These are phyloP conservation scores for Chrysoporthe deuterocubensis DNA, from an alignment of 2,329 filamentous ascomycete genomes.

Conservation along the genomic window DNA sequence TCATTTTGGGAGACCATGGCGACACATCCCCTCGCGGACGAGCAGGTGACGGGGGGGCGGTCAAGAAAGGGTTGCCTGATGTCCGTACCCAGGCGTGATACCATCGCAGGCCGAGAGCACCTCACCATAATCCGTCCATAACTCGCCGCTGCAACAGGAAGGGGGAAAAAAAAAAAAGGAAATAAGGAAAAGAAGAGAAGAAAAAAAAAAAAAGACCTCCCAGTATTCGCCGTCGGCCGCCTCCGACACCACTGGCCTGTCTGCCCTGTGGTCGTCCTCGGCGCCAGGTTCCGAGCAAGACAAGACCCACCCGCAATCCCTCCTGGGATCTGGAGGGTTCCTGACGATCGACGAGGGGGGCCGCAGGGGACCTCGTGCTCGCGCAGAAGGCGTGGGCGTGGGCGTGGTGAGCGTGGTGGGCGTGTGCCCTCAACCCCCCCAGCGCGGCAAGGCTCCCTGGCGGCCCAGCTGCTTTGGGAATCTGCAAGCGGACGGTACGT, in stretches of 20 bases:
- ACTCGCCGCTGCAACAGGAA: too few species aligned
- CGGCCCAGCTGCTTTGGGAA: constrained; percentile 21
- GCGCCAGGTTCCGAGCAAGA: constrained; percentile 10
- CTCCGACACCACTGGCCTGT: constrained; percentile 13
- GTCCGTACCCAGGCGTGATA: too few species aligned
- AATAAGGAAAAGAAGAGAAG: too few species aligned
- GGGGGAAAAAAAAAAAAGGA: too few species aligned
- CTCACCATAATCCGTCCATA: too few species aligned
- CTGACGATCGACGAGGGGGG: constrained; percentile 24
- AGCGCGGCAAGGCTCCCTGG: neutral
- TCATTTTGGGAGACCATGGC: constrained; percentile 18
- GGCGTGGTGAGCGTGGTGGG: neutral
- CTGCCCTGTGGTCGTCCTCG: neutral
- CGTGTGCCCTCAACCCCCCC: too few species aligned
- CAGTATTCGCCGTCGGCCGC: constrained; percentile 7
- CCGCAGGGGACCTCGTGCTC: constrained; percentile 24
- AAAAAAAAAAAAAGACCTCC: too few species aligned
- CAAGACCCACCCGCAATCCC: neutral
- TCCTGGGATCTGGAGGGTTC: neutral
- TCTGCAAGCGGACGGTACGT: constrained; percentile 21
- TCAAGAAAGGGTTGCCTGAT: constrained; percentile 21
- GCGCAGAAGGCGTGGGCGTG: constrained; percentile 4
- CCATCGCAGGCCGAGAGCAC: too few species aligned
- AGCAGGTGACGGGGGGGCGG: constrained; percentile 9
- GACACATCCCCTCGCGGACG: constrained; percentile 4